Evolutionary conservation across 2,329 filamentous ascomycete genomes (phyloP).

Genomic region (Curvularia spicifera): DNA sequence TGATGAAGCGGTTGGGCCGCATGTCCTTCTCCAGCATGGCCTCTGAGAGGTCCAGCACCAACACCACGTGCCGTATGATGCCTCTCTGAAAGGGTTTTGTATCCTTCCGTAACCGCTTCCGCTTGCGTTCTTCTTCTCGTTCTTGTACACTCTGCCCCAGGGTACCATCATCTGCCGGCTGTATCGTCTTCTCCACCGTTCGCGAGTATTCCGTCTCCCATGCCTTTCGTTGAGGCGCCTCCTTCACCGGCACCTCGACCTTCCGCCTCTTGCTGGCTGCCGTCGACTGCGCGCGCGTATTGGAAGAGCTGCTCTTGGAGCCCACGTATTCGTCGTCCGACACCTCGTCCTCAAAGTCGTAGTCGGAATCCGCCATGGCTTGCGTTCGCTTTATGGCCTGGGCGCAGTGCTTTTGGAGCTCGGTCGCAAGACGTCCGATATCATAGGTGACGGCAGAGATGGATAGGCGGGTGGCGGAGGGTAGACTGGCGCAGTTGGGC

Average conservation of each 20-base stretch:
- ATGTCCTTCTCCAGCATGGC: constrained; percentile 97
- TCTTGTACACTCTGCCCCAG: constrained; percentile 75
- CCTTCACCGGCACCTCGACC: constrained; percentile 24
- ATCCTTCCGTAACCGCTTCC: constrained; percentile 80
- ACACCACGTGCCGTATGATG: constrained; percentile 93
- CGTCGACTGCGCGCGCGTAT: constrained; percentile 34
- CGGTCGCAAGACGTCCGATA: background rate
- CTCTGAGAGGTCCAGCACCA: constrained; percentile 89
- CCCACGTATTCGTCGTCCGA: constrained; percentile 69
- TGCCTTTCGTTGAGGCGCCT: constrained; percentile 54
- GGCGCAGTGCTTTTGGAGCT: background rate
- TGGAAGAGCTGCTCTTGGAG: constrained; percentile 42
- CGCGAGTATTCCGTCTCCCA: constrained; percentile 54
- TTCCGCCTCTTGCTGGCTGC: constrained; percentile 31
- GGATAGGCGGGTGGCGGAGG: background rate
- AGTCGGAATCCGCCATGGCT: constrained; percentile 75
- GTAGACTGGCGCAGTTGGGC: background rate
- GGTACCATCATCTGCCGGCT: constrained; percentile 68
- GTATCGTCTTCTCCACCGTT: constrained; percentile 67
- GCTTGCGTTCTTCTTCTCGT: constrained; percentile 80
- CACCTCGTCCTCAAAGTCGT: constrained; percentile 68
- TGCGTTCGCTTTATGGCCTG: background rate
- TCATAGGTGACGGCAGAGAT: background rate
- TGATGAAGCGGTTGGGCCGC: constrained; percentile 82
- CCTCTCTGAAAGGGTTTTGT: constrained; percentile 94